Conservation (phyloP, 352 stramenopile species). For the Pythium utonaiense region DNA sequence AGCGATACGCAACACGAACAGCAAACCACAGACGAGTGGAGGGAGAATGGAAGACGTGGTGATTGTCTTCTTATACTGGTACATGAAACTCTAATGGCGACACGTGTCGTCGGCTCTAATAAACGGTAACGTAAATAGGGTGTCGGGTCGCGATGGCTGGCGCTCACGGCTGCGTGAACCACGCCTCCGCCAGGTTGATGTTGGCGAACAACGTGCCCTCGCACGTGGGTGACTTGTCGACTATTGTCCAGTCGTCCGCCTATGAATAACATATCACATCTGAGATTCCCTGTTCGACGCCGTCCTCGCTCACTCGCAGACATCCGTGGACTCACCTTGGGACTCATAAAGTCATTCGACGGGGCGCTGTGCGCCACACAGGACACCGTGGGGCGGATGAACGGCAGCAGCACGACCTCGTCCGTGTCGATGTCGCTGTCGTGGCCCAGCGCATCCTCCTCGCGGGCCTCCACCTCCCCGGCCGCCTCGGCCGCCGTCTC, state of each 20-base stretch:
- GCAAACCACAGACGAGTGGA: background rate
- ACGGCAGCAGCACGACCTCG: constrained; percentile 57
- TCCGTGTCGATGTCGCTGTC: constrained; percentile 37
- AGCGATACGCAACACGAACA: background rate
- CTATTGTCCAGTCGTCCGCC: constrained; percentile 70
- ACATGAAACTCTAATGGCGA: constrained; percentile 5
- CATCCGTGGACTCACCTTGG: constrained; percentile 53
- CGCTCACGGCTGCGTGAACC: constrained; percentile 17
- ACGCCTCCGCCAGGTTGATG: constrained; percentile 13
- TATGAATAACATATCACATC: constrained; percentile 12
- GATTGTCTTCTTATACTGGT: background rate
- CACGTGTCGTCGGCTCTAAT: constrained; percentile 1
- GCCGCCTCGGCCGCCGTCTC: background rate
- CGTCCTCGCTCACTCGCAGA: too few species aligned
- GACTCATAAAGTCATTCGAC: constrained; percentile 36
- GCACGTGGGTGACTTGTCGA: constrained; percentile 78
- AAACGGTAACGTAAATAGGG: background rate
- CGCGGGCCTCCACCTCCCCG: background rate
- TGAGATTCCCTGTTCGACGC: constrained; percentile 3
- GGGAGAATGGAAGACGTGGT: background rate
- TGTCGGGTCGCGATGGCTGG: background rate
- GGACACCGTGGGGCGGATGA: constrained; percentile 33
- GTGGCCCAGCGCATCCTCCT: constrained; percentile 1
- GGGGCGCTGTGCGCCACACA: constrained; percentile 27
- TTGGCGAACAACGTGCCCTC: constrained; percentile 25